Percentiles rank a stretch among this genome's conserved stretches.
phyloP scores from a whole-genome alignment of 2,329 filamentous ascomycete species.

The Tolypocladium album region DNA sequence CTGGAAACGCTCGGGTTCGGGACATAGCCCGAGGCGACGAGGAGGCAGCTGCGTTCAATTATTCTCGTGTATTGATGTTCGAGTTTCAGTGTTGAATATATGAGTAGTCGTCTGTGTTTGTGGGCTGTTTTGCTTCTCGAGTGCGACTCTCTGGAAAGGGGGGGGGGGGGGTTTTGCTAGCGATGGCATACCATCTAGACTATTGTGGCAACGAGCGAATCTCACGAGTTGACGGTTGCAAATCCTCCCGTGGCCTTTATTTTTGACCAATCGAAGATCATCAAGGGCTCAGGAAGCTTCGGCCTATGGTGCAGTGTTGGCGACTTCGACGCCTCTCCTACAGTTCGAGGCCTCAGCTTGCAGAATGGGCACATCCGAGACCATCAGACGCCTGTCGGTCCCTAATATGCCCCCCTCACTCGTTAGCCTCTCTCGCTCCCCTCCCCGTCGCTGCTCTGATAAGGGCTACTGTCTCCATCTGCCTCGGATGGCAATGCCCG shows the following conservation, averaged over 20 bases:
- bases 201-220: background rate
- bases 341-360: background rate
- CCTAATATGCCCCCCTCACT: background rate
- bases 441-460: background rate
- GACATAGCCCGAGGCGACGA: background rate
- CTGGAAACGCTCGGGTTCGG: background rate
- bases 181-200: background rate
- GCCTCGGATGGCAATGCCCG: slow-evolving; percentile 32
- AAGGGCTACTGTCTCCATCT: background rate
- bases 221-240: background rate
- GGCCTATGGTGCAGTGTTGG: too few species aligned
- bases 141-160: background rate
- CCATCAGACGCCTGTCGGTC: too few species aligned
- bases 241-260: too few species aligned
- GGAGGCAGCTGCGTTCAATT: background rate
- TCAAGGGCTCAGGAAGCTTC: too few species aligned
- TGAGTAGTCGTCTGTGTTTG: background rate
- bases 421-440: background rate
- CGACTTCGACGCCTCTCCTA: too few species aligned
- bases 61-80: too few species aligned
- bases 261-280: too few species aligned
- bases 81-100: background rate
- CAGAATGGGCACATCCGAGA: too few species aligned
- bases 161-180: background rate
- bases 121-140: background rate